A percentile compares a stretch with the other conserved stretches of the same genome.
Evolutionary conservation across 305 asterid species (phyloP).

Genomic region (Fraxinus sp.): DNA sequence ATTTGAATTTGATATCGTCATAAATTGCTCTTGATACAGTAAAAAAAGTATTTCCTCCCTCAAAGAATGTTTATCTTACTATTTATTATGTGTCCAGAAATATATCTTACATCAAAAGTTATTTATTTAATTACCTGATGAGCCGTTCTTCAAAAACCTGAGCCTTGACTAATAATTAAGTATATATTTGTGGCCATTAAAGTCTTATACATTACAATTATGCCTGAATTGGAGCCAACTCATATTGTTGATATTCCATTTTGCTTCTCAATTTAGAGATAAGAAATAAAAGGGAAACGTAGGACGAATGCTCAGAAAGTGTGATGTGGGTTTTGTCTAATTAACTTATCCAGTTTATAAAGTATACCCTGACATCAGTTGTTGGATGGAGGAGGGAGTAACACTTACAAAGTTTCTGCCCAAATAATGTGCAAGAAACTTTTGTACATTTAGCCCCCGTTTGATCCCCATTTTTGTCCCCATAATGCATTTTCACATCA

Average conservation of each 20-base stretch:
- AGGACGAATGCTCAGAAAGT: neutral
- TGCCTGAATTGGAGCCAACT: neutral
- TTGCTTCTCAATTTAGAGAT: neutral
- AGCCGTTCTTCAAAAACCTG: neutral
- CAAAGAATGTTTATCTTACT: neutral
- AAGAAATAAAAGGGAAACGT: neutral
- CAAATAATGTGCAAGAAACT: neutral
- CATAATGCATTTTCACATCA: no score
- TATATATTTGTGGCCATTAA: neutral
- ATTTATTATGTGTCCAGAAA: neutral
- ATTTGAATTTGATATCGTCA: neutral
- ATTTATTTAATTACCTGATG: neutral
- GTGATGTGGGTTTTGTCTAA: neutral
- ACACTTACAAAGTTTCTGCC: neutral
- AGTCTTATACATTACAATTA: neutral
- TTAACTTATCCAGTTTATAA: neutral
- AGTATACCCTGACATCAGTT: neutral
- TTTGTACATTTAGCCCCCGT: neutral
- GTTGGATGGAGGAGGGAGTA: neutral
- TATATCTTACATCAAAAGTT: neutral
- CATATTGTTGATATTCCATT: neutral
- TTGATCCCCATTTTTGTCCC: no score
- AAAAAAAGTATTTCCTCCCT: neutral
- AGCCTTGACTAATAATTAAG: neutral
- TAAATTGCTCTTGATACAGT: neutral